Conservation (phyloP, 2,329 filamentous ascomycete species). For the Aureobasidium sp. region DNA sequence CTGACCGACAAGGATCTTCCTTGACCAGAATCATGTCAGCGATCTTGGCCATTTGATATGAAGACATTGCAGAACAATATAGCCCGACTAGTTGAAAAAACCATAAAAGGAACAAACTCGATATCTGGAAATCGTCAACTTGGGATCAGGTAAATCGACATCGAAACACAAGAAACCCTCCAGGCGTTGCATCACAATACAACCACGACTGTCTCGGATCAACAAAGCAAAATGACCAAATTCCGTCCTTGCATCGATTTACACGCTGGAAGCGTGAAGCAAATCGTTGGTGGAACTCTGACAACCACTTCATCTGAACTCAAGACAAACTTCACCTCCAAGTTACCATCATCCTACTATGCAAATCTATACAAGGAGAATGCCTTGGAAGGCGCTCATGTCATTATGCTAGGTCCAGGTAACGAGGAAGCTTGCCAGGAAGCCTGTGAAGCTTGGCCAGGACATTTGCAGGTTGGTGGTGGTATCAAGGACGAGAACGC, state of each 20-base stretch:
- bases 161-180: too few species aligned
- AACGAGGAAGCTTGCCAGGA: slow-evolving; percentile 75
- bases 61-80: too few species aligned
- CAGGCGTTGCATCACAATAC: too few species aligned
- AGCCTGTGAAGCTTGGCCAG: slow-evolving; percentile 71
- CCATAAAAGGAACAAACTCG: too few species aligned
- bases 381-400: slow-evolving; percentile 71
- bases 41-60: too few species aligned
- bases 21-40: too few species aligned
- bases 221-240: slow-evolving; percentile 61
- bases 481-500: slow-evolving; percentile 86
- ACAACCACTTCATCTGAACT: slow-evolving; percentile 48
- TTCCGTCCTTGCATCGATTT: slow-evolving; percentile 97
- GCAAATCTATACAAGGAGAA: slow-evolving; percentile 73
- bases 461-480: slow-evolving; percentile 82
- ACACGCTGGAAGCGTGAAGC: slow-evolving; percentile 95
- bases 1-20: too few species aligned
- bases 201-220: too few species aligned
- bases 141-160: too few species aligned
- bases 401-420: slow-evolving; percentile 90
- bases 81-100: too few species aligned
- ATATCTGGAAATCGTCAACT: too few species aligned
- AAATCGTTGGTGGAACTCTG: slow-evolving; percentile 93
- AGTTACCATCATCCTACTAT: slow-evolving; percentile 73
- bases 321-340: slow-evolving; percentile 88